Conservation (phyloP, 805 yeast species). For the Starmerella vaccinii region DNA sequence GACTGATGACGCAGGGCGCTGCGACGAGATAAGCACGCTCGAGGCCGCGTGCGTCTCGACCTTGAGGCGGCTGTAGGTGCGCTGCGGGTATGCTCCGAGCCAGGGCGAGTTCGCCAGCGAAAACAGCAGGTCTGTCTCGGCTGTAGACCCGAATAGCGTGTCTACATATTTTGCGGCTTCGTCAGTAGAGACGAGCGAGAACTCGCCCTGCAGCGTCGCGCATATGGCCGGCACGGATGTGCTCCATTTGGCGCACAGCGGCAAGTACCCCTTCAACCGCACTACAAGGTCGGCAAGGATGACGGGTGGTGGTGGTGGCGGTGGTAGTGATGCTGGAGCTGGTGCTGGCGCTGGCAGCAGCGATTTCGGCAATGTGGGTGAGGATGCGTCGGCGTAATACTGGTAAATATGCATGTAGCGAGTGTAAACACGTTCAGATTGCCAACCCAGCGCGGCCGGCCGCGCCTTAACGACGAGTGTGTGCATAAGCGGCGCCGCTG, state of each 20-base stretch:
- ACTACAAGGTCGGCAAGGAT: slow-evolving; percentile 7
- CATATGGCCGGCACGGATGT: slow-evolving; percentile 12
- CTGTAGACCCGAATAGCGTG: not conserved
- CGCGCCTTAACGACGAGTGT: not conserved
- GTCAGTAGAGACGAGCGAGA: slow-evolving; percentile 7
- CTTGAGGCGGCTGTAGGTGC: slow-evolving; percentile 11
- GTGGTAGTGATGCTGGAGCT: too few species aligned
- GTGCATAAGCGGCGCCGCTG: slow-evolving; percentile 10
- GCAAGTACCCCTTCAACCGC: slow-evolving; percentile 7
- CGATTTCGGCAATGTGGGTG: too few species aligned
- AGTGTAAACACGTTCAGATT: not conserved
- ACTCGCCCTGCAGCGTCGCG: slow-evolving; percentile 18
- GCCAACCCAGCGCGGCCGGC: slow-evolving; percentile 9
- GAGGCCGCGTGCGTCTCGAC: not conserved
- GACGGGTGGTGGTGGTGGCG: slow-evolving; percentile 4
- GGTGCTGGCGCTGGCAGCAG: too few species aligned
- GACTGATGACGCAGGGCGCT: slow-evolving; percentile 9
- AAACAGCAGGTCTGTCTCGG: not conserved
- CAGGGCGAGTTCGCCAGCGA: slow-evolving; percentile 18
- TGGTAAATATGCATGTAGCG: slow-evolving; percentile 13
- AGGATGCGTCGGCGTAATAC: slow-evolving; percentile 1
- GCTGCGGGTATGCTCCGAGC: slow-evolving; percentile 20
- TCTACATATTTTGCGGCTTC: not conserved
- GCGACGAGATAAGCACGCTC: slow-evolving; percentile 7
- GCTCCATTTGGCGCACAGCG: slow-evolving; percentile 17